phyloP scores from a whole-genome alignment of 257 asterid species.

The Nicotiana benthamiana region DNA sequence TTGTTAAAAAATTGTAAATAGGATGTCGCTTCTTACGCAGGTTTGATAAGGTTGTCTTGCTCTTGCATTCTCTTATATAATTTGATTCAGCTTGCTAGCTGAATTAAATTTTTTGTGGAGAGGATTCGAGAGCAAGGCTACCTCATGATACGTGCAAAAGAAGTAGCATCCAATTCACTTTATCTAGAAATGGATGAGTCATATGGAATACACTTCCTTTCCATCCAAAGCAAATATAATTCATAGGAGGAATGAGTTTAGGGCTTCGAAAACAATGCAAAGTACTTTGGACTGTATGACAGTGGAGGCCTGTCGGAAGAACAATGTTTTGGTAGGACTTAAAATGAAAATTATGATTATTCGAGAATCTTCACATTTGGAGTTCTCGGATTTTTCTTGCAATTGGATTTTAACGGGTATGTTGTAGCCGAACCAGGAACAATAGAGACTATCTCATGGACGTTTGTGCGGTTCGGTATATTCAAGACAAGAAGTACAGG shows the following conservation, averaged over 20 bases:
- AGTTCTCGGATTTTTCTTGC: too few species aligned
- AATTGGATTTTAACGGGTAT: too few species aligned
- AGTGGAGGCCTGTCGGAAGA: background rate
- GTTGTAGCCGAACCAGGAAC: too few species aligned
- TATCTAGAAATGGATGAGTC: background rate
- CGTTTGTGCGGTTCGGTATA: too few species aligned
- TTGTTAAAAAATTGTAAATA: background rate
- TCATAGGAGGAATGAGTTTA: background rate
- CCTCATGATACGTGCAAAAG: background rate
- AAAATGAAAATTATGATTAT: too few species aligned
- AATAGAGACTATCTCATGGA: too few species aligned
- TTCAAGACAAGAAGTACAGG: too few species aligned
- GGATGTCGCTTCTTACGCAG: background rate
- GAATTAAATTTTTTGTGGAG: background rate
- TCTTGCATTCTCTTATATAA: too few species aligned
- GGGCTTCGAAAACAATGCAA: background rate
- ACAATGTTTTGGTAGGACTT: too few species aligned
- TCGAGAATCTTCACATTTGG: too few species aligned
- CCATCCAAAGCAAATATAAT: background rate
- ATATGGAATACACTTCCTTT: background rate
- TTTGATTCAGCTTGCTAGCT: background rate
- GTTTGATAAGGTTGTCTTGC: background rate
- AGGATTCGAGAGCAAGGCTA: background rate
- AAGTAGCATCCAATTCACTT: background rate
- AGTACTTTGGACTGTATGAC: background rate